Base-by-base conservation (phyloP, 1,284 basidiomycete species). In the Puccinia brachypodii region DNA sequence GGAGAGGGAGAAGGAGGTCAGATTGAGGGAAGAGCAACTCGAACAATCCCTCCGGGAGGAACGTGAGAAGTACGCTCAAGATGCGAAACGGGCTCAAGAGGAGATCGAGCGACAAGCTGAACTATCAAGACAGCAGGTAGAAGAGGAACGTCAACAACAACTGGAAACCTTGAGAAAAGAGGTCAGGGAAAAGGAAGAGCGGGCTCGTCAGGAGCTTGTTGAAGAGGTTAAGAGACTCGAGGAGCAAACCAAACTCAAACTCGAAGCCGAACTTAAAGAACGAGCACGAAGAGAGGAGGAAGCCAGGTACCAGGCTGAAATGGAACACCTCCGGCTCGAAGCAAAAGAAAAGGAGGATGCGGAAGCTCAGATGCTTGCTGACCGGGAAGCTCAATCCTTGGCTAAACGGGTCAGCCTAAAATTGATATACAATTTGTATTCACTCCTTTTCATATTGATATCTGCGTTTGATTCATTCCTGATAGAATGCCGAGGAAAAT, bases 1-100 rank as follows among this genome's bases (percentile, higher is more conserved):
- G 19, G 22, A 72, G 13, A 69, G 66, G 36, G 77, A 80, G 31
- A 58, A 44, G 56, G 77, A 69, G 42, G 38, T 68, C 19, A 68
- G 28, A 36, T 13, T 42, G 8, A 42, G 64, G 31, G 64, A 68
- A 44, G 19, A 42, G 31, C 36, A 42, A 16, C 64, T 44, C 31
- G n/a, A 47, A 76, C 40, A 44, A 25, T n/a, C 28, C 9, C 38
- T 68, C 40, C 64, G 11, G n/a, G 38, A 42, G 3, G 64, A 68
- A 28, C 38, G 36, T 3, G 40, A 68, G 22, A 28, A 40, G 36
- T 9, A 9, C 22, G 36, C 38, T 16, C 9, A n/a, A 40, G 62
- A 66, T 40, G 7, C 13, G 6, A 66, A 33, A 42, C 36, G 36
- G 6, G 31, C 31, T 4, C 62, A 40, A 33, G 31, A 66, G 62